phyloP scores from a whole-genome alignment of 192 early-diverging fungal genomes.

The Coemansia sp. region DNA sequence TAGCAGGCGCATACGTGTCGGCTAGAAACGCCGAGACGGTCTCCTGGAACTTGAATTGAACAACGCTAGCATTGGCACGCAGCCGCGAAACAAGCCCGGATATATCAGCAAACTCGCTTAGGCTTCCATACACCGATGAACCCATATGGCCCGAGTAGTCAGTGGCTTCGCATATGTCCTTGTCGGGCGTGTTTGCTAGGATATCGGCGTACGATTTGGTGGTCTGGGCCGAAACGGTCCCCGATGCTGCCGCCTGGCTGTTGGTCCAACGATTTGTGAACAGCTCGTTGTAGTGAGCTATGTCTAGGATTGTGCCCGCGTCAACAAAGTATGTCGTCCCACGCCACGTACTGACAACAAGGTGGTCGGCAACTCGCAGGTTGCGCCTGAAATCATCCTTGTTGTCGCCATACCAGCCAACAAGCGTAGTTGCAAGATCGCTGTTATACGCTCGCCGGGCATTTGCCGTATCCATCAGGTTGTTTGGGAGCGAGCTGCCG shows the following conservation, averaged over 20 bases:
- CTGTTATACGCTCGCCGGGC: slow-evolving; percentile 4
- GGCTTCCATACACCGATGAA: slow-evolving; percentile 28
- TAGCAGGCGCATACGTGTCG: slow-evolving; percentile 51
- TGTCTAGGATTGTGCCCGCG: slow-evolving; percentile 45
- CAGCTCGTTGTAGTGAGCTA: slow-evolving; percentile 49
- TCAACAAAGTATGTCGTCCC: slow-evolving; percentile 56
- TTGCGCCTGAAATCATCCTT: slow-evolving; percentile 35
- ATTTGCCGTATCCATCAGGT: neutral
- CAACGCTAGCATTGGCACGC: slow-evolving; percentile 48
- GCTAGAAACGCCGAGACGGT: slow-evolving; percentile 55
- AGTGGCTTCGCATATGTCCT: slow-evolving; percentile 13
- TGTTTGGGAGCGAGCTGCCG: neutral
- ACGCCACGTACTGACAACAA: slow-evolving; percentile 56
- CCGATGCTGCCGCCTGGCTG: slow-evolving; percentile 18
- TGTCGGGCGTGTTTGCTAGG: slow-evolving; percentile 12
- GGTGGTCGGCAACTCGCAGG: slow-evolving; percentile 42
- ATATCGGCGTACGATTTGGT: neutral
- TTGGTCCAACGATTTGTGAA: slow-evolving; percentile 40
- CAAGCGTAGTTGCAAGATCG: slow-evolving; percentile 38
- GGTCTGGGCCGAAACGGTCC: slow-evolving; percentile 6
- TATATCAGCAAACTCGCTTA: slow-evolving; percentile 41
- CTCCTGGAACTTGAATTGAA: slow-evolving; percentile 58
- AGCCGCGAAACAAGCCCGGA: slow-evolving; percentile 46
- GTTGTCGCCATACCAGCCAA: slow-evolving; percentile 55
- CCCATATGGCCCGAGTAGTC: slow-evolving; percentile 23